Evolutionary conservation across 768 basidiomycete species (phyloP).

Genomic region (Leccinum variicolor): DNA sequence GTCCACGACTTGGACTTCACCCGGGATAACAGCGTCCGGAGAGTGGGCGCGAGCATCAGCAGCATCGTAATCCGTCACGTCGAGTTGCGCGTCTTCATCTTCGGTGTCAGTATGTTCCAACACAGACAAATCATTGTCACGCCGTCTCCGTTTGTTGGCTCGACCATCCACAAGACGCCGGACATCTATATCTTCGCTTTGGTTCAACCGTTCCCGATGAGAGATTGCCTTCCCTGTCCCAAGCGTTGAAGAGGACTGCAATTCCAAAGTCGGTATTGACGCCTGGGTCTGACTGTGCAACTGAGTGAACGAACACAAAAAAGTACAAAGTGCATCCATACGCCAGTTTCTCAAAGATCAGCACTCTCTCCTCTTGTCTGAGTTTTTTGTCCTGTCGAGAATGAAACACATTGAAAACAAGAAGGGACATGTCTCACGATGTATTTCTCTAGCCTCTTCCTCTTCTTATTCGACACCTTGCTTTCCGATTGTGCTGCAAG

Average conservation of each 20-base stretch:
- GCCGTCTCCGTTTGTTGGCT: slow-evolving; percentile 48
- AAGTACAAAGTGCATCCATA: slow-evolving; percentile 34
- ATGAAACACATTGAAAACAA: not conserved
- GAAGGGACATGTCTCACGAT: slow-evolving; percentile 53
- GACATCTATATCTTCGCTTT: slow-evolving; percentile 56
- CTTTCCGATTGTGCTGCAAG: slow-evolving; percentile 50
- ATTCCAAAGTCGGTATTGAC: slow-evolving; percentile 51
- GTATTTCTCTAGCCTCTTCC: slow-evolving; percentile 87
- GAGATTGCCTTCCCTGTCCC: slow-evolving; percentile 69
- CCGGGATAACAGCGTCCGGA: not conserved
- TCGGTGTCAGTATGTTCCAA: slow-evolving; percentile 23
- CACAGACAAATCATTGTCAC: slow-evolving; percentile 25
- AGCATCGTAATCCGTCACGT: slow-evolving; percentile 24
- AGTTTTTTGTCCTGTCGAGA: slow-evolving; percentile 77
- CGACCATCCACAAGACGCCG: slow-evolving; percentile 49
- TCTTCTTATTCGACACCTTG: slow-evolving; percentile 81
- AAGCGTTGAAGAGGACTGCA: slow-evolving; percentile 81
- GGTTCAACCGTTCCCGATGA: slow-evolving; percentile 56
- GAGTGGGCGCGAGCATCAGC: slow-evolving; percentile 12
- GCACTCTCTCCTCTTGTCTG: slow-evolving; percentile 80
- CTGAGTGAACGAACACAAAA: slow-evolving; percentile 6
- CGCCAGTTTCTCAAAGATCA: slow-evolving; percentile 80
- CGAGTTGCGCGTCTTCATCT: slow-evolving; percentile 34
- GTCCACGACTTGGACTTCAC: slow-evolving; percentile 16
- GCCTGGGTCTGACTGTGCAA: slow-evolving; percentile 71